Base-by-base conservation (phyloP, 2,329 filamentous ascomycete genomes). In the Graphium sp. region DNA sequence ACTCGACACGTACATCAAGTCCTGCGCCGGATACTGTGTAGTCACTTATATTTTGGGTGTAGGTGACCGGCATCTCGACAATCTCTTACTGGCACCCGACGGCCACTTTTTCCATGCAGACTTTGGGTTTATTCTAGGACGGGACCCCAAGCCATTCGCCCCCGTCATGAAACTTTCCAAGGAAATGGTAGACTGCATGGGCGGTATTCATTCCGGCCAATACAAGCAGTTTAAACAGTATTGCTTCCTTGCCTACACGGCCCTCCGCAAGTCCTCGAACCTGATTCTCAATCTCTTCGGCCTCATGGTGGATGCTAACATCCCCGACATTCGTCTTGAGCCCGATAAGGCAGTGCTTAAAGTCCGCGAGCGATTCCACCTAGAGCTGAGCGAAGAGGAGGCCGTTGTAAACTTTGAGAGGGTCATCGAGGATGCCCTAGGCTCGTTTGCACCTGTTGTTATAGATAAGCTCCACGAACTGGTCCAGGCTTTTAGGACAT, bases 111-210 rank as follows among this genome's bases (percentile, higher is more conserved):
- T 98, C 65, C 89, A 98, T 48, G 85, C 87, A 18, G 89, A 98
- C 50, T 98, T 98, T 43, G 89, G 91, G 23, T 98, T 92, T 52
- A 98, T 98, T 36, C 75, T 98, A 2, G 89, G 89, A 12, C 80
- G 89, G 22, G 89, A 98, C 41, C 89, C 89, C 0, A 98, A 98
- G 46, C 89, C 89, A 0, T 95, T 98, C 46, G 87, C 89, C 0
- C 89, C 89, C 0, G 74, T 87, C 29, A 93, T 98, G 76, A 98
- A 98, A 51, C 70, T 98, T 7, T 87, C 79, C 45, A 87, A 85
- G 41, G 87, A 98, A 46, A 98, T 98, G 89, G 82, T 95, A 4
- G 89, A 98, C 44, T 89, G 85, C 36, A 94, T 98, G 83, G 91
- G 91, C 22, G 89, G 89, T 9, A 66, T 74, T 6, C 65, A 67